Evolutionary conservation across 2,329 filamentous ascomycete species (phyloP).

Genomic region (Fusarium piperis): DNA sequence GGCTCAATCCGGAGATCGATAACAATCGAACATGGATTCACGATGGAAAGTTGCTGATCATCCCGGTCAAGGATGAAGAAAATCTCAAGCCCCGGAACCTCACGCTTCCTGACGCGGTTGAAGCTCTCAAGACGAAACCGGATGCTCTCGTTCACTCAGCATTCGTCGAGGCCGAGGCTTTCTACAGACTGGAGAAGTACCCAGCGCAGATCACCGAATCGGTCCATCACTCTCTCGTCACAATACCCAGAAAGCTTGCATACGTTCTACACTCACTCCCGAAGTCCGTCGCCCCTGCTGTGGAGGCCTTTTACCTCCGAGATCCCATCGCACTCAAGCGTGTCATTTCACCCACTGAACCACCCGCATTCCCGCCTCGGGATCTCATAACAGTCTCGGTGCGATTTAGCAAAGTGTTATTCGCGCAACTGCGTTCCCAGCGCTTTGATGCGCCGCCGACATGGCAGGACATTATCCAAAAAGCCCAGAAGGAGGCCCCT

Average conservation of each 20-base stretch:
- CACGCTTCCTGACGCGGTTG: conserved; percentile 70
- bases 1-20: conserved; percentile 92
- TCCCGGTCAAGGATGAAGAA: conserved; percentile 62
- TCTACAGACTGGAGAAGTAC: conserved; percentile 87
- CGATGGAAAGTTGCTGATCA: conserved; percentile 76
- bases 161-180: conserved; percentile 86
- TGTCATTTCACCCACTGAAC: conserved; percentile 64
- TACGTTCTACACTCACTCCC: conserved; percentile 80
- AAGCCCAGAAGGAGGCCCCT: conserved; percentile 26
- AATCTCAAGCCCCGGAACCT: conserved; percentile 56
- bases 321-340: conserved; percentile 81
- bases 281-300: conserved; percentile 80
- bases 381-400: conserved; percentile 84
- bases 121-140: conserved; percentile 65
- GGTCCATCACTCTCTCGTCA: conserved; percentile 78
- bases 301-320: conserved; percentile 92
- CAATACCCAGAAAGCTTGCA: conserved; percentile 83
- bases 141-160: conserved; percentile 74
- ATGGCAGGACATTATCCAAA: conserved; percentile 53
- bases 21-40: conserved; percentile 92
- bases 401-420: conserved; percentile 87
- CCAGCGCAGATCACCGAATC: conserved; percentile 78
- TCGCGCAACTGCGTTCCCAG: conserved; percentile 89
- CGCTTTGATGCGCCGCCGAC: conserved; percentile 73
- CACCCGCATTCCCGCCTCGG: conserved; percentile 74